These are phyloP conservation scores for Nannochloris sp. DNA, from an alignment of 139 green algal genomes.

Conservation along the genomic window DNA sequence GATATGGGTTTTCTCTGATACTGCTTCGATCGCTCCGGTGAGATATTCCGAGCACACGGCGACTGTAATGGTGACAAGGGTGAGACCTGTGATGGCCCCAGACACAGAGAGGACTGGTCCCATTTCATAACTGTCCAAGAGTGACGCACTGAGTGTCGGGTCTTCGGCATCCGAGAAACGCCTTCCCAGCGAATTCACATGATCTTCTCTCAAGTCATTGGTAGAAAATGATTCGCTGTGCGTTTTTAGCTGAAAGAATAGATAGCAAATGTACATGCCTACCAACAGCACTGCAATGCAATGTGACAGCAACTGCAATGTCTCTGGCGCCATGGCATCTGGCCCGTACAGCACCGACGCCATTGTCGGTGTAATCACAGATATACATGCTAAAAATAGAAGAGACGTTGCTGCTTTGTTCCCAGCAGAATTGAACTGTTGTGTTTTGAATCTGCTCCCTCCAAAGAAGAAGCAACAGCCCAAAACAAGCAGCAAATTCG, in stretches of 20 bases:
- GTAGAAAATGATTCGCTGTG: slow-evolving; percentile 46
- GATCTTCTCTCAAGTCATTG: neutral
- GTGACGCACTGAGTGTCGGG: neutral
- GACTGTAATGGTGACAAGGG: slow-evolving; percentile 58
- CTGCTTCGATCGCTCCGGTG: slow-evolving; percentile 61
- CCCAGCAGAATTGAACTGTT: slow-evolving; percentile 61
- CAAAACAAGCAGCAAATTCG: slow-evolving; percentile 84
- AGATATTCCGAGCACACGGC: slow-evolving; percentile 67
- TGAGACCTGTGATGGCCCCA: slow-evolving; percentile 39
- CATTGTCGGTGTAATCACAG: slow-evolving; percentile 61
- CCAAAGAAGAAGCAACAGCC: slow-evolving; percentile 74
- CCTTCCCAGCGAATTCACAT: neutral
- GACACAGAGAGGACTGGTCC: slow-evolving; percentile 51
- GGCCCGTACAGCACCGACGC: slow-evolving; percentile 29
- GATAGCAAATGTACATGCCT: slow-evolving; percentile 63
- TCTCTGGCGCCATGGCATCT: slow-evolving; percentile 13
- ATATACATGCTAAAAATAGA: slow-evolving; percentile 73
- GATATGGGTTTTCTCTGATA: slow-evolving; percentile 50
- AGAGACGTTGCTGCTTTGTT: slow-evolving; percentile 63
- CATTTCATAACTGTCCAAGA: slow-evolving; percentile 16
- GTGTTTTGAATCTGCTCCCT: slow-evolving; percentile 52
- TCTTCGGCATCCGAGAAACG: neutral
- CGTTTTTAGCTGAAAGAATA: slow-evolving; percentile 73
- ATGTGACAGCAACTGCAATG: slow-evolving; percentile 40
- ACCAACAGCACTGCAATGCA: slow-evolving; percentile 52